A percentile compares a stretch with the other conserved stretches of the same genome.
phyloP scores from a whole-genome alignment of 495 filamentous ascomycete species.

The Neurospora discreta region DNA sequence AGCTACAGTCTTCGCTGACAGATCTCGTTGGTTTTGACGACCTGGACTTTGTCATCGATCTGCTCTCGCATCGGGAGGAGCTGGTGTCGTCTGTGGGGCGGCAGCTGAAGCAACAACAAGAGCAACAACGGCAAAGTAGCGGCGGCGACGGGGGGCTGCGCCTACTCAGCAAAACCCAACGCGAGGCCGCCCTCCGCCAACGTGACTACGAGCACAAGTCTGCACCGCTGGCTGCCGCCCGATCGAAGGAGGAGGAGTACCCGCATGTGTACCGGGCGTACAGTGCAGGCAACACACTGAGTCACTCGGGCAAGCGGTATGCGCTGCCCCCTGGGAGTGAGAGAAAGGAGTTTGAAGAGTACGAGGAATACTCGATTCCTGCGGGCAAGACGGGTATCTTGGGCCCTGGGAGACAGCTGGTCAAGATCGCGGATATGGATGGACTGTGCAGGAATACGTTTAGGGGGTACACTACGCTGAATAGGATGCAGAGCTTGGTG shows the following conservation, averaged over 20 bases:
- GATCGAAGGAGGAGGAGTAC: conserved; percentile 57
- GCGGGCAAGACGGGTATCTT: conserved; percentile 70
- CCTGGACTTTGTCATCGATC: conserved; percentile 74
- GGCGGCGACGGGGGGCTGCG: conserved; percentile 35
- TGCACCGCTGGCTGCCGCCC: conserved; percentile 49
- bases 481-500: conserved; percentile 95
- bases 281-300: conserved; percentile 72
- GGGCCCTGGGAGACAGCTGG: conserved; percentile 55
- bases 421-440: conserved; percentile 75
- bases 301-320: conserved; percentile 64
- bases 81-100: conserved; percentile 34
- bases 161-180: conserved; percentile 62
- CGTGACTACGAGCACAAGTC: conserved; percentile 77
- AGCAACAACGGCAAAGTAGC: conserved; percentile 14
- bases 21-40: conserved; percentile 91
- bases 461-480: conserved; percentile 82
- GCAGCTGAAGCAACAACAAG: neutral
- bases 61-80: conserved; percentile 61
- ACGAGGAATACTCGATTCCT: conserved; percentile 80
- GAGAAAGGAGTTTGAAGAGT: conserved; percentile 48
- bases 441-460: conserved; percentile 86
- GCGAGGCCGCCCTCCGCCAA: conserved; percentile 61
- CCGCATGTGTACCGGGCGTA: conserved; percentile 86
- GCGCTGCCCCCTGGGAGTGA: conserved; percentile 56
- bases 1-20: conserved; percentile 77